Evolutionary conservation across 2,329 filamentous ascomycete genomes (phyloP), one percentile per base, ranked within the genome.

Genomic region (Proliferodiscus dingleyae): DNA sequence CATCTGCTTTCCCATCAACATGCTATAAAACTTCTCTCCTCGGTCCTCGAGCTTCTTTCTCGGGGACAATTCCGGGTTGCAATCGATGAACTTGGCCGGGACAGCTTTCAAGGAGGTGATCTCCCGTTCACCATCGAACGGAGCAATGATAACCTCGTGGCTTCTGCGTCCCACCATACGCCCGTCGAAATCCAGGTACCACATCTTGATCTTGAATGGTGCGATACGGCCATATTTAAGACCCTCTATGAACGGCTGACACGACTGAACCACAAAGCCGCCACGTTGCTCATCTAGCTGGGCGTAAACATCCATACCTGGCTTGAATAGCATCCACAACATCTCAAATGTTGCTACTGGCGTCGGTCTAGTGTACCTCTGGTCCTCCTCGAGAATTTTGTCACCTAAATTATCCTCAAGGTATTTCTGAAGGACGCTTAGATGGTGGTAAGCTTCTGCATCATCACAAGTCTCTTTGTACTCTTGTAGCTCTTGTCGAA

Each of bases 131-230:
- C 60, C 60, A 22, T 61, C 54, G 40, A 55, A 63, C 5, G 55
- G 52, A 4, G 50, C 39, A 18, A 63, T 60, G 10, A 46, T 50
- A 3, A 63, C 58, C 28, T 50, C 48, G 18, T 54, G 50, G 10
- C 39, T 36, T 8, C 54, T 45, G 21, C 60, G 55, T 32, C 54
- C 53, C 33, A 61, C 58, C 8, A 54, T 46, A 8, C 48, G 45
- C 7, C 59, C 61, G 42, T 63, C 50, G n/a, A 56, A 61, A 49
- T 63, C 61, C 26, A 63, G 54, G 40, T 58, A 56, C 53, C 61
- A 64, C 46, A 58, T 53, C 21, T 50, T 48, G 15, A 54, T 32
- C 37, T 52, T 51, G 37, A 61, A 51, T 18, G 52, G 38, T 16
- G 49, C 45, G 28, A 51, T 44, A 23, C 55, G 50, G 9, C 50